A percentile compares a stretch with the other conserved stretches of the same genome.
Evolutionary conservation across 2,329 filamentous ascomycete genomes (phyloP).

Genomic region (Fusarium incarnatum): DNA sequence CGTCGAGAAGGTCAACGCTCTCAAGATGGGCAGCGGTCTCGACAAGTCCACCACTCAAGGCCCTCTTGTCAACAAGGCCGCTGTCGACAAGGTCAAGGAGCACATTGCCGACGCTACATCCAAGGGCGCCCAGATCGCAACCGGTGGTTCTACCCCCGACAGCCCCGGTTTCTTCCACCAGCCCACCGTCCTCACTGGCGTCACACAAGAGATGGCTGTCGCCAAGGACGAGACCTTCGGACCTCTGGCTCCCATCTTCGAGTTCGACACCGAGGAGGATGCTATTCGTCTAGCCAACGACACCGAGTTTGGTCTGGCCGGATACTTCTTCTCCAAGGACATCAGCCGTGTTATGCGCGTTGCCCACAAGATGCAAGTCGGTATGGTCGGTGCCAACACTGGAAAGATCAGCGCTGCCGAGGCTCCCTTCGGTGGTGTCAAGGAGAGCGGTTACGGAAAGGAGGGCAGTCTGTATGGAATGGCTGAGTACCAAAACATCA

Average conservation of each 20-base stretch:
- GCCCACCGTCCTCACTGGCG: slow-evolving; percentile 75
- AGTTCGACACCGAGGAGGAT: slow-evolving; percentile 54
- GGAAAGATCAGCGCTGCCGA: slow-evolving; percentile 52
- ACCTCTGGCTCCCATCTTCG: slow-evolving; percentile 46
- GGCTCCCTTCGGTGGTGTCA: slow-evolving; percentile 52
- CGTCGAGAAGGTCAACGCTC: slow-evolving; percentile 46
- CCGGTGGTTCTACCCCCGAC: slow-evolving; percentile 73
- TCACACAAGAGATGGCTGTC: slow-evolving; percentile 48
- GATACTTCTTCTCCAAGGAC: slow-evolving; percentile 52
- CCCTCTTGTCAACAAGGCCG: slow-evolving; percentile 71
- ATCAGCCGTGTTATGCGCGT: slow-evolving; percentile 57
- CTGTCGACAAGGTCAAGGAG: slow-evolving; percentile 69
- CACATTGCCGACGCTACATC: slow-evolving; percentile 71
- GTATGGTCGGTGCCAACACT: slow-evolving; percentile 71
- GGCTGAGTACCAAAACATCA: slow-evolving; percentile 60
- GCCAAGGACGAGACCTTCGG: slow-evolving; percentile 51
- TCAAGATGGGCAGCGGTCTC: slow-evolving; percentile 47
- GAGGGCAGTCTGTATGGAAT: slow-evolving; percentile 60
- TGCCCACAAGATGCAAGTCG: slow-evolving; percentile 68
- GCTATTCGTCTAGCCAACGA: slow-evolving; percentile 54
- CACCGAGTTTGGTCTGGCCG: slow-evolving; percentile 54
- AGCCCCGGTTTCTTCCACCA: slow-evolving; percentile 74
- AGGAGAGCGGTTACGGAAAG: slow-evolving; percentile 53
- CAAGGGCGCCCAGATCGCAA: slow-evolving; percentile 68
- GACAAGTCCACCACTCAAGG: slow-evolving; percentile 46